A percentile compares a stretch with the other conserved stretches of the same genome.
Evolutionary conservation across 331 rosid species (phyloP).

Genomic region (Rosa hybrid): DNA sequence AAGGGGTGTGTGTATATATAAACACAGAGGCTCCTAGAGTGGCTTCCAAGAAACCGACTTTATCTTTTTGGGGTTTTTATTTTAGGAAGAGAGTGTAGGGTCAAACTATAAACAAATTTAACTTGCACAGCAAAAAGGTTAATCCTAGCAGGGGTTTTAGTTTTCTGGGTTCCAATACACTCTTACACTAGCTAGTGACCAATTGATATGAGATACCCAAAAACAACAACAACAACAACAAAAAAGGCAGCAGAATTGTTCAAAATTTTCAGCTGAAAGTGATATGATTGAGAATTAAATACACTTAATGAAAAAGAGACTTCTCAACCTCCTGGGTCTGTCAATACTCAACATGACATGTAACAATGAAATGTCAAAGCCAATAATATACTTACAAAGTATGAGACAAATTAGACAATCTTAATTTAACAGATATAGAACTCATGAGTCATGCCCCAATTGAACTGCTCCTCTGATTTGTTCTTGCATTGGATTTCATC

Average conservation of each 20-base stretch:
- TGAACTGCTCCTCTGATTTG: background rate
- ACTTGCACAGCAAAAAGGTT: conserved; percentile 3
- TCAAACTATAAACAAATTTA: conserved; percentile 22
- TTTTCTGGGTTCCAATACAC: background rate
- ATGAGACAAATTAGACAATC: background rate
- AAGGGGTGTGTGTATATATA: conserved; percentile 27
- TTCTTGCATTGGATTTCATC: background rate
- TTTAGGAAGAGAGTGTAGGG: conserved; percentile 19
- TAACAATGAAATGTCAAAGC: background rate
- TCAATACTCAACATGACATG: background rate
- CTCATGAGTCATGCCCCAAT: conserved; percentile 1
- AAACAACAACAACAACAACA: background rate
- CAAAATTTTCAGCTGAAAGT: conserved; percentile 36
- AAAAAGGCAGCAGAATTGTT: conserved; percentile 17
- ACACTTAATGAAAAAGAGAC: conserved; percentile 9
- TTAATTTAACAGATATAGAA: background rate
- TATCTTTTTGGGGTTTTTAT: conserved; percentile 24
- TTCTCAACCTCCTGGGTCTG: conserved; percentile 8
- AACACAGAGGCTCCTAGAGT: conserved; percentile 44
- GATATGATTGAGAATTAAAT: background rate
- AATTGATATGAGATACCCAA: background rate
- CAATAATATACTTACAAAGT: background rate
- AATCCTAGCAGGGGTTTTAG: background rate
- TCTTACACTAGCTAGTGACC: background rate
- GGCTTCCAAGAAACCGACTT: conserved; percentile 86